These are phyloP conservation scores for Penicillium sp. DNA, from an alignment of 2,329 filamentous ascomycete genomes.

Conservation along the genomic window DNA sequence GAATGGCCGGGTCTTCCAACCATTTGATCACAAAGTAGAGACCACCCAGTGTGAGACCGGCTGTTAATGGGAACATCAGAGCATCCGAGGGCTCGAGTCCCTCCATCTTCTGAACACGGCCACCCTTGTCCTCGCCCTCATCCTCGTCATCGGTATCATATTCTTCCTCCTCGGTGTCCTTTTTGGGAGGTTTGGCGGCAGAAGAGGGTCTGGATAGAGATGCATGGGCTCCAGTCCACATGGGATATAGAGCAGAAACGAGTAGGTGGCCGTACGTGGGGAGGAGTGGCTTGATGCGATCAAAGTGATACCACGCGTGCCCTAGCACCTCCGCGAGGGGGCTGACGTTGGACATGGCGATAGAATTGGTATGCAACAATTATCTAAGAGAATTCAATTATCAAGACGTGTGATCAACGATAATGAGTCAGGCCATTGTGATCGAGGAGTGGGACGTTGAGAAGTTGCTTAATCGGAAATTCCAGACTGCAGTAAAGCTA, in stretches of 20 bases:
- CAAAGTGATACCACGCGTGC: slow-evolving; percentile 44
- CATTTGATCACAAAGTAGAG: slow-evolving; percentile 88
- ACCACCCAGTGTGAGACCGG: slow-evolving; percentile 64
- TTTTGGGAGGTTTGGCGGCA: slow-evolving; percentile 59
- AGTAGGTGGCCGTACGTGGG: slow-evolving; percentile 60
- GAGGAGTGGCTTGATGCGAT: slow-evolving; percentile 43
- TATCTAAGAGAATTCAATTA: not conserved
- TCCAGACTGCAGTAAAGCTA: slow-evolving; percentile 5
- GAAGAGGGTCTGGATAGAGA: slow-evolving; percentile 78
- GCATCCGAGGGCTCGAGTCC: slow-evolving; percentile 73
- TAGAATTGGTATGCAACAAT: not conserved
- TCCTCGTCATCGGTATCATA: slow-evolving; percentile 30
- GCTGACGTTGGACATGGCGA: slow-evolving; percentile 33
- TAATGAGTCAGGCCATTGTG: slow-evolving; percentile 16
- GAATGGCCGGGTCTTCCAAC: slow-evolving; percentile 71
- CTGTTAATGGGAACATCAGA: slow-evolving; percentile 75
- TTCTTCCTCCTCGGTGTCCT: slow-evolving; percentile 34
- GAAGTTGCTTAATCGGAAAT: slow-evolving; percentile 4
- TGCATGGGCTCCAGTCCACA: slow-evolving; percentile 80
- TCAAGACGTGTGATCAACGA: not conserved
- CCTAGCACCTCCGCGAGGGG: slow-evolving; percentile 39
- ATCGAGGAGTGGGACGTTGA: not conserved
- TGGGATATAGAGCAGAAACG: slow-evolving; percentile 70
- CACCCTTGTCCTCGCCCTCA: slow-evolving; percentile 50
- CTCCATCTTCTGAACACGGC: slow-evolving; percentile 57